phyloP scores from a whole-genome alignment of 371 early-diverging fungal species.

The Mucor plumbeus region DNA sequence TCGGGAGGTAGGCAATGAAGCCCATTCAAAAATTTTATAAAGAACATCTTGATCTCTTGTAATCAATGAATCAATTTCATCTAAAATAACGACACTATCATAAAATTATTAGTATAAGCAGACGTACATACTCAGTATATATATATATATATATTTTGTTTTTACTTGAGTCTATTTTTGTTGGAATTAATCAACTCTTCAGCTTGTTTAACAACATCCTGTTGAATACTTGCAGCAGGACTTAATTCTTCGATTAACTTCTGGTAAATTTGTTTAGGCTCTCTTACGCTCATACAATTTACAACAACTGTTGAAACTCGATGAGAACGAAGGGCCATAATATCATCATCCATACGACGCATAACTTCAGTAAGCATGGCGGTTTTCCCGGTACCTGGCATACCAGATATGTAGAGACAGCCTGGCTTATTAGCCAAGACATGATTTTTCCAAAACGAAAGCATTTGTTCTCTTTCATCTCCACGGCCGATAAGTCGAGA shows the following conservation, averaged over 20 bases:
- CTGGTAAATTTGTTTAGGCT: conserved; percentile 72
- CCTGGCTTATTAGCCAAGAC: conserved; percentile 51
- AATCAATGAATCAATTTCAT: conserved; percentile 91
- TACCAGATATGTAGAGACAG: conserved; percentile 89
- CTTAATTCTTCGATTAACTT: conserved; percentile 62
- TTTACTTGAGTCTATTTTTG: conserved; percentile 52
- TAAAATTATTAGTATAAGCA: too few relatives aligned
- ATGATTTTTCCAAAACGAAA: conserved; percentile 57
- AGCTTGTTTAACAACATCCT: conserved; percentile 43
- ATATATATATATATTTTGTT: too few relatives aligned
- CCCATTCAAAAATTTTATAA: conserved; percentile 89
- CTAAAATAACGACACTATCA: conserved; percentile 79
- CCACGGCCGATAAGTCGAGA: conserved; percentile 76
- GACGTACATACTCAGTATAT: too few relatives aligned
- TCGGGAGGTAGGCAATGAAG: conserved; percentile 62
- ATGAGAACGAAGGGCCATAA: conserved; percentile 31
- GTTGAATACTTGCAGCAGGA: conserved; percentile 20
- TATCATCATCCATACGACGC: conserved; percentile 42
- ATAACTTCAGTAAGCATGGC: conserved; percentile 77
- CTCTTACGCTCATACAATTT: conserved; percentile 87
- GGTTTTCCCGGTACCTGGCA: conserved; percentile 96
- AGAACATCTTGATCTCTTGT: conserved; percentile 84
- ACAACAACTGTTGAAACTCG: conserved; percentile 62
- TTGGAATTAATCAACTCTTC: conserved; percentile 41
- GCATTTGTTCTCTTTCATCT: conserved; percentile 65